phyloP scores from a whole-genome alignment of 1,284 basidiomycete species.

The Inonotus hispidus region DNA sequence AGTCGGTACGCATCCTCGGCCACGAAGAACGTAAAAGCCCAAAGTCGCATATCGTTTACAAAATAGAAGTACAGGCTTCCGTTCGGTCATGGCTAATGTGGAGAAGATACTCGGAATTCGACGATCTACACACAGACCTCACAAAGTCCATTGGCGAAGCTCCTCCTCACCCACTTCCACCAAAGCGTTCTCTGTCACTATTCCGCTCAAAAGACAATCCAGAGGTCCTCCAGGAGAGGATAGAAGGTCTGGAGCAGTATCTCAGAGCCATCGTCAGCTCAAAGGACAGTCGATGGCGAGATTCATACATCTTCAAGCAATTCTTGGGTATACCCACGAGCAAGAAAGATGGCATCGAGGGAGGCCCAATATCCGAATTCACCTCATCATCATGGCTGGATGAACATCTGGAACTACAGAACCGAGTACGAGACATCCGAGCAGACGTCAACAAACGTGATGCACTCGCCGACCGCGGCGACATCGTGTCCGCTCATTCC shows the following conservation, averaged over 20 bases:
- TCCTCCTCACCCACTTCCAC: slow-evolving; percentile 74
- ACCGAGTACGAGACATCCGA: slow-evolving; percentile 73
- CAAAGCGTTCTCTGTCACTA: slow-evolving; percentile 69
- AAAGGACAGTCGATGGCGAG: slow-evolving; percentile 80
- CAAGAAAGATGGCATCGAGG: slow-evolving; percentile 36
- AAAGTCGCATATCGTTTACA: slow-evolving; percentile 76
- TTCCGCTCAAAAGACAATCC: slow-evolving; percentile 35
- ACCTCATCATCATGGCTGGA: slow-evolving; percentile 80
- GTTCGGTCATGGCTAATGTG: slow-evolving; percentile 91
- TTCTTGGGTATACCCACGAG: slow-evolving; percentile 81
- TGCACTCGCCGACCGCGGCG: slow-evolving; percentile 69
- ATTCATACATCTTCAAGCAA: slow-evolving; percentile 72
- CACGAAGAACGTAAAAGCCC: slow-evolving; percentile 63
- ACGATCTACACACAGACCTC: slow-evolving; percentile 79
- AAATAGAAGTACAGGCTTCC: slow-evolving; percentile 74
- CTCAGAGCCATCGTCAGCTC: slow-evolving; percentile 79
- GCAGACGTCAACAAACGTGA: slow-evolving; percentile 85
- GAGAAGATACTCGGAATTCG: slow-evolving; percentile 92
- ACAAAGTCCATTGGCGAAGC: slow-evolving; percentile 62
- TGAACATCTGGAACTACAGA: slow-evolving; percentile 72
- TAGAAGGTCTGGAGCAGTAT: slow-evolving; percentile 75
- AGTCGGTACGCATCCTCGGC: slow-evolving; percentile 62
- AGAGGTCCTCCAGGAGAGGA: slow-evolving; percentile 67
- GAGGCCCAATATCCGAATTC: slow-evolving; percentile 41
- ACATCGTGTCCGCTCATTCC: slow-evolving; percentile 70